phyloP scores from a whole-genome alignment of 2,329 filamentous ascomycete species.

The Tolypocladium pustulatum region DNA sequence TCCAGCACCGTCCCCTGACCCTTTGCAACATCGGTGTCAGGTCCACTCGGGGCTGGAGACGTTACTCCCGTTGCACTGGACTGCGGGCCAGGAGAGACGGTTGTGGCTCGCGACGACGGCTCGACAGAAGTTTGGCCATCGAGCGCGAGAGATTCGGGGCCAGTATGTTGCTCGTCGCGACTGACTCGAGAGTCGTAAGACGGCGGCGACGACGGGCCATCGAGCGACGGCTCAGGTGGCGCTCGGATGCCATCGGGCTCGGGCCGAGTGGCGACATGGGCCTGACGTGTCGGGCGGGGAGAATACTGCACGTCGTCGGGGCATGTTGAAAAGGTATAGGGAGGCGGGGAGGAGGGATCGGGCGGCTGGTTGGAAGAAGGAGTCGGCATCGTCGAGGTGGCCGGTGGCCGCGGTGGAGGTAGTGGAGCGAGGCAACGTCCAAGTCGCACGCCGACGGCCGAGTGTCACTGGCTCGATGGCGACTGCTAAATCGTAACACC shows the following conservation, averaged over 20 bases:
- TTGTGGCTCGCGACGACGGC: constrained; percentile 27
- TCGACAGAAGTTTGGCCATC: constrained; percentile 15
- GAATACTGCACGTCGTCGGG: constrained; percentile 28
- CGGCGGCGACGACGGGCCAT: constrained; percentile 8
- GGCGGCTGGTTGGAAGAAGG: constrained; percentile 31
- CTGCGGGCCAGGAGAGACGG: constrained; percentile 32
- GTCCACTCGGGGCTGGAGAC: constrained; percentile 19
- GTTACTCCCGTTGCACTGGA: constrained; percentile 21
- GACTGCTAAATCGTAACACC: neutral
- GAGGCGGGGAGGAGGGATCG: constrained; percentile 24
- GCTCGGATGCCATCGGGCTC: constrained; percentile 11
- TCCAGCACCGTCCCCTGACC: constrained; percentile 10
- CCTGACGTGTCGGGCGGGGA: constrained; percentile 14
- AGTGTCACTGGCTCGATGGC: neutral
- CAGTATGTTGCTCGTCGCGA: neutral
- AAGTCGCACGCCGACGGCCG: neutral
- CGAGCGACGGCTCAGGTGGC: constrained; percentile 9
- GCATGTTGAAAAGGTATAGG: constrained; percentile 29
- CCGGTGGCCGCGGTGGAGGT: neutral
- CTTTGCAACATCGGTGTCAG: constrained; percentile 24
- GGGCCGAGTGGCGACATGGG: constrained; percentile 9
- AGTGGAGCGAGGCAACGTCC: neutral
- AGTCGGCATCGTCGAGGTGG: constrained; percentile 29
- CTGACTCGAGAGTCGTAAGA: constrained; percentile 5
- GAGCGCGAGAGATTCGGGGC: constrained; percentile 10